Evolutionary conservation across 306 rosid genomes (phyloP).

Genomic region (Bauhinia variegata): DNA sequence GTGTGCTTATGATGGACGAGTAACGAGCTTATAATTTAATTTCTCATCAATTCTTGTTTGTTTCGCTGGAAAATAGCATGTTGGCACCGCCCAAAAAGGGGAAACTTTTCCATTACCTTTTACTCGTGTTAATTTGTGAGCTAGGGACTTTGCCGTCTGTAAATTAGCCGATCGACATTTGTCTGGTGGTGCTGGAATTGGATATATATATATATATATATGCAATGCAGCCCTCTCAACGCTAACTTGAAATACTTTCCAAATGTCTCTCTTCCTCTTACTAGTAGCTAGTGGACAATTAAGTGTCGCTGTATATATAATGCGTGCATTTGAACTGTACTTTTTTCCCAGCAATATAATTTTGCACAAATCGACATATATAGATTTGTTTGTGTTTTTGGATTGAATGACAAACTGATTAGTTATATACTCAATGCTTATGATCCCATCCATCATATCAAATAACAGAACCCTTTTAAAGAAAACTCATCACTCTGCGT

Average conservation of each 20-base stretch:
- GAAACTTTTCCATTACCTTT: constrained; percentile 16
- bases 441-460: no score
- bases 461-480: no score
- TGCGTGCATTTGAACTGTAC: no score
- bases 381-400: constrained; percentile 20
- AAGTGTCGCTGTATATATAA: no score
- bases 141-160: constrained; percentile 19
- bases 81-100: constrained; percentile 13
- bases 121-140: no score
- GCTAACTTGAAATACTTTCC: not conserved
- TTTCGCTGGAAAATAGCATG: not conserved
- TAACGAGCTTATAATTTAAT: no score
- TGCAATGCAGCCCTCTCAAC: constrained; percentile 14
- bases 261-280: constrained; percentile 10
- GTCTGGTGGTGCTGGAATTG: constrained; percentile 25
- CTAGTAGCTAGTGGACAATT: no score
- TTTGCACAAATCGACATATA: constrained; percentile 5
- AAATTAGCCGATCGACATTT: constrained; percentile 28
- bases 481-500: no score
- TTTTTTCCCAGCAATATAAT: constrained; percentile 7
- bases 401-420: no score
- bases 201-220: no score
- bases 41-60: constrained; percentile 9
- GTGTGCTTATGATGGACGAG: no score
- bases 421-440: no score